Evolutionary conservation across 2,329 filamentous ascomycete genomes (phyloP), one percentile per base, ranked within the genome.

Genomic region (Dactylellina sp.): DNA sequence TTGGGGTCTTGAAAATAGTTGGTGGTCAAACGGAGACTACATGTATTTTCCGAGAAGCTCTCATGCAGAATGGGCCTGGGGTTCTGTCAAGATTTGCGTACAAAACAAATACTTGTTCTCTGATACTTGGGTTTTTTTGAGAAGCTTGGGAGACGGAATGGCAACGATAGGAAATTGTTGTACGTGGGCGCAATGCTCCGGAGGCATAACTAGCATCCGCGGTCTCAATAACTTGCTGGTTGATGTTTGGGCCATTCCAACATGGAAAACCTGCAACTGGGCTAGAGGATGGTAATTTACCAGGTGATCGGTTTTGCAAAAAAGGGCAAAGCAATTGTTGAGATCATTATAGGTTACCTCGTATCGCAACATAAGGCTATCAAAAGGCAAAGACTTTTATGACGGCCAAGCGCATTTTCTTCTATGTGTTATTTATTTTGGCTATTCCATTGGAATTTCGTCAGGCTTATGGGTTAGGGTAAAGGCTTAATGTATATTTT

Each of bases 1-100:
- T n/a, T 46, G 40, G 40, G 40, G 40, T 5, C 40, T 46, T n/a
- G 40, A 46, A 46, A 46, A 46, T 46, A 46, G 40, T n/a, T 46
- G 7, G 5, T 46, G 40, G 40, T 46, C 40, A 5, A 6, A 46
- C n/a, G 16, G 5, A 6, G 40, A 46, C 18, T 46, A n/a, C 7
- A 5, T 46, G 18, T 46, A n/a, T 6, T 5, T n/a, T 5, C 40
- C 40, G 5, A 5, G 14, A 5, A 5, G 16, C 40, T 6, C 7
- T n/a, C 7, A n/a, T 6, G 5, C 5, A n/a, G 5, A 6, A 7
- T 46, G 40, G 40, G 6, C 14, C 7, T 46, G 40, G 40, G 40
- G 40, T n/a, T 7, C 7, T 20, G 40, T 46, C n/a, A 46, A n/a
- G 40, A n/a, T 46, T n/a, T 46, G 40, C 40, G 40, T n/a, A 6